Evolutionary conservation across 2,329 filamentous ascomycete species (phyloP), one percentile per base, ranked within the genome.

Genomic region (Arthrinium puccinioides): DNA sequence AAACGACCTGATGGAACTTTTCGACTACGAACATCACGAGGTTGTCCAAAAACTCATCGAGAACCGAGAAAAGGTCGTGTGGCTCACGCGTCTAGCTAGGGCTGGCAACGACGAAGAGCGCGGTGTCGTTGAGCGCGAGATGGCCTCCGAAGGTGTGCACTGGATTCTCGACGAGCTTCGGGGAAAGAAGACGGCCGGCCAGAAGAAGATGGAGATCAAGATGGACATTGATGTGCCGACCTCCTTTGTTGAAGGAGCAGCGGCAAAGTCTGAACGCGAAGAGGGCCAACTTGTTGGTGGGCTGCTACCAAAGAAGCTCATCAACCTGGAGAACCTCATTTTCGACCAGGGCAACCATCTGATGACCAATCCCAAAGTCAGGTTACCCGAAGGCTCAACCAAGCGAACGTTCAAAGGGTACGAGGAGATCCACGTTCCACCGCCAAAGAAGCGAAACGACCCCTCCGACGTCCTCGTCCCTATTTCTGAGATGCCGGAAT

Each of bases 321-420:
- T 98, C 58, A 97, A 97, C 56, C 70, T 98, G 36, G 90, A 98
- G 40, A 97, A 97, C 52, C 76, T 98, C 23, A 76, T 96, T 26
- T 98, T 98, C 56, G 92, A 97, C 50, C 90, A 97, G 62, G 92
- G 92, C 37, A 98, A 97, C 53, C 92, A 98, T 67, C 73, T 98
- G 29, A 98, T 97, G 90, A 97, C 92, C n/a, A 98, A 98, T 52
- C 85, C 88, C 6, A 96, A 88, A 56, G 92, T 98, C 32, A 84
- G 85, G 45, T 72, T 98, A 15, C 92, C 92, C 0, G 87, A 95
- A 57, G 92, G 92, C 9, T 95, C 92, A 3, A 96, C 87, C 0
- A 96, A 97, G 61, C 79, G 88, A 32, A 87, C 86, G 0, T 96
- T 96, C 66, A 98, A 98, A 62, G 92, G 92, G 23, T 98, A 97